Conservation (phyloP, 176 grass and related monocot genomes). For the Hyparrhenia diplandra region DNA sequence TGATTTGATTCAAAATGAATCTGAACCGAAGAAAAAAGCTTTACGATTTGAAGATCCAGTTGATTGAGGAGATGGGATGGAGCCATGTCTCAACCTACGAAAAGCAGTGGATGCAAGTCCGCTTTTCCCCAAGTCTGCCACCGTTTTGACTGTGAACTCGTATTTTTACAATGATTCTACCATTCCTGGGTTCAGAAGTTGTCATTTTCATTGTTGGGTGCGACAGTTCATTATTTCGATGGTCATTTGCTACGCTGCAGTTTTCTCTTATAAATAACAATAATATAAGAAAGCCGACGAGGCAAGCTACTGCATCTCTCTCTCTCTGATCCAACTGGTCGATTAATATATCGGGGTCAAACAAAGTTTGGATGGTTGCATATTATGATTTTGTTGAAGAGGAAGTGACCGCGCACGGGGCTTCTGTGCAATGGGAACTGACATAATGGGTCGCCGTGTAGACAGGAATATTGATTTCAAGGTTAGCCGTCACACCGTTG, state of each 20-base stretch:
- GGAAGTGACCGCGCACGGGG: not conserved
- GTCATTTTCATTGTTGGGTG: not conserved
- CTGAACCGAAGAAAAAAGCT: conserved; percentile 83
- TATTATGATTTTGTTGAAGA: not conserved
- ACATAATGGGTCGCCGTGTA: not conserved
- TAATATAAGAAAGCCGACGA: not conserved
- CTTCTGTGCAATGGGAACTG: not conserved
- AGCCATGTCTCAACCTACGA: conserved; percentile 67
- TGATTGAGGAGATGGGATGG: conserved; percentile 88
- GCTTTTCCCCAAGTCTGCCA: conserved; percentile 73
- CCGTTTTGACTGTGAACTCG: conserved; percentile 50
- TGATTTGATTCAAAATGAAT: conserved; percentile 79
- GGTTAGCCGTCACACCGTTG: too few species aligned
- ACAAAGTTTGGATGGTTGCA: not conserved
- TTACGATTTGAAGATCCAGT: conserved; percentile 80
- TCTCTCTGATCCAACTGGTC: not conserved
- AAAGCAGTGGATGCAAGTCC: conserved; percentile 88
- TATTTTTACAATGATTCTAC: not conserved
- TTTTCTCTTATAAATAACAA: not conserved
- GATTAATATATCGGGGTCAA: too few species aligned
- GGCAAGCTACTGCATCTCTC: too few species aligned
- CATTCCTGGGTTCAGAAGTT: not conserved
- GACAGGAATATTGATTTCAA: too few species aligned
- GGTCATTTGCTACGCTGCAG: not conserved
- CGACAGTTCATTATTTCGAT: not conserved